A percentile compares a stretch with the other conserved stretches of the same genome.
Evolutionary conservation across 805 yeast genomes (phyloP).

Genomic region (Nakazawaea wickerhamii): DNA sequence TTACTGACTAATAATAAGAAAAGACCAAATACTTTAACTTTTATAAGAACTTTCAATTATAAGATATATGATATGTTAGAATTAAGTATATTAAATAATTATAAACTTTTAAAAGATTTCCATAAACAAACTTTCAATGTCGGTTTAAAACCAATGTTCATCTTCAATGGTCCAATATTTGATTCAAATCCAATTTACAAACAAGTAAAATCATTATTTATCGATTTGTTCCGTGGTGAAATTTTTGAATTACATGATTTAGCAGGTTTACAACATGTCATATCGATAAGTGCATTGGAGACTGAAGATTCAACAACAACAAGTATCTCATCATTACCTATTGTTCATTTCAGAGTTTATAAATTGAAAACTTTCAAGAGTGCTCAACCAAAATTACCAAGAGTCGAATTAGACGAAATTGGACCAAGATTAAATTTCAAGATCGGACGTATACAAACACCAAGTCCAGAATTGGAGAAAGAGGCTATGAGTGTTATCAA

Average conservation of each 20-base stretch:
- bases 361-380: slow-evolving; percentile 74
- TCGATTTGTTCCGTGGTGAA: slow-evolving; percentile 89
- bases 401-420: slow-evolving; percentile 90
- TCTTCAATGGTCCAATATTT: slow-evolving; percentile 88
- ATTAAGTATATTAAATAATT: slow-evolving; percentile 62
- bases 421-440: slow-evolving; percentile 95
- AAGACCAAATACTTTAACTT: slow-evolving; percentile 87
- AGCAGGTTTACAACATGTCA: slow-evolving; percentile 89
- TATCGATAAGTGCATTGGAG: slow-evolving; percentile 70
- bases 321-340: slow-evolving; percentile 61
- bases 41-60: slow-evolving; percentile 84
- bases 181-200: slow-evolving; percentile 82
- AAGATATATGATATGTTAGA: slow-evolving; percentile 94
- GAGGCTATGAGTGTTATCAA: slow-evolving; percentile 81
- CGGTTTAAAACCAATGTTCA: slow-evolving; percentile 92
- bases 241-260: slow-evolving; percentile 81
- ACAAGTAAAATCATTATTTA: slow-evolving; percentile 80
- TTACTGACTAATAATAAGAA: slow-evolving; percentile 79
- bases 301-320: slow-evolving; percentile 60
- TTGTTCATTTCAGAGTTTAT: slow-evolving; percentile 86
- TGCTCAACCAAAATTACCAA: slow-evolving; percentile 78
- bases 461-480: slow-evolving; percentile 83
- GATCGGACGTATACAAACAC: slow-evolving; percentile 78
- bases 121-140: slow-evolving; percentile 72
- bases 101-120: slow-evolving; percentile 75